Conservation (phyloP, 768 basidiomycete genomes). For the Lyophyllum atratum region DNA sequence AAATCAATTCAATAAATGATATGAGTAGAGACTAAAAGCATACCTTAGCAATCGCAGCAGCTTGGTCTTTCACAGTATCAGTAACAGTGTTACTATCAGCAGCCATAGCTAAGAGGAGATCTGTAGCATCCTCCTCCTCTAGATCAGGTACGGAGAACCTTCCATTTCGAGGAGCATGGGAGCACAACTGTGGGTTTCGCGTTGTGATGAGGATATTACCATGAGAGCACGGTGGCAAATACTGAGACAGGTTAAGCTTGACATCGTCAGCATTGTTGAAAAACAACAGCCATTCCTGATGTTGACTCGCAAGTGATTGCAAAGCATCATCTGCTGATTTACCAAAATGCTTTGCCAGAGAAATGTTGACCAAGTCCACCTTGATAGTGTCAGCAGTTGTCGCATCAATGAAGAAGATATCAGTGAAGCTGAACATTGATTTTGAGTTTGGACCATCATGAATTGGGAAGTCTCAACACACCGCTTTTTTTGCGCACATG, state of each 20-base stretch:
- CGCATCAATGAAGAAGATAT: neutral
- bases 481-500: neutral
- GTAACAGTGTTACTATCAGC: neutral
- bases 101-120: neutral
- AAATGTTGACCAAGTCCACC: neutral
- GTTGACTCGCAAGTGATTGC: neutral
- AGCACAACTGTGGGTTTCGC: neutral
- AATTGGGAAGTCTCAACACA: neutral
- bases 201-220: constrained; percentile 12
- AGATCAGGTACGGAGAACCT: neutral
- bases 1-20: neutral
- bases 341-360: neutral
- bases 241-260: neutral
- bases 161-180: neutral
- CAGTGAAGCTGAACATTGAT: neutral
- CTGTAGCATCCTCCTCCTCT: neutral
- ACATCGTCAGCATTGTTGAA: constrained; percentile 6
- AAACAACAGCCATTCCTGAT: constrained; percentile 1
- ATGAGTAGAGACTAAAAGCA: neutral
- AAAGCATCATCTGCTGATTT: neutral
- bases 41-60: neutral
- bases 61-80: neutral
- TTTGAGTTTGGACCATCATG: too few species aligned
- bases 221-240: neutral
- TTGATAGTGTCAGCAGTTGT: neutral